Conservation (phyloP, 2,329 filamentous ascomycete species). For the Hypoxylon sp. region DNA sequence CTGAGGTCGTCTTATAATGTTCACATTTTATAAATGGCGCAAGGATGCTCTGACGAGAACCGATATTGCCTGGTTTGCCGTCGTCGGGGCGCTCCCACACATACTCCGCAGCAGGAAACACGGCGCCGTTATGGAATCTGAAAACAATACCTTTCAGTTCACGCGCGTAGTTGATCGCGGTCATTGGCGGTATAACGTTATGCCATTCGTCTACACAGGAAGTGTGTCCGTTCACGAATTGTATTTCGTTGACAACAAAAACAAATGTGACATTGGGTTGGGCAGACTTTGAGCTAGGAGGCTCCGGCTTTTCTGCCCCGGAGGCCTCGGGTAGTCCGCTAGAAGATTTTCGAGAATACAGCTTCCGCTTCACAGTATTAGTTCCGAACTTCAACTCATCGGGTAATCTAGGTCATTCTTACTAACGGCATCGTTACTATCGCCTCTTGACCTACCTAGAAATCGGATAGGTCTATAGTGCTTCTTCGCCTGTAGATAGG, state of each 20-base stretch:
- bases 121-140: background rate
- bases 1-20: background rate
- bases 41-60: background rate
- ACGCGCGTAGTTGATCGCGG: background rate
- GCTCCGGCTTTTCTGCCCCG: background rate
- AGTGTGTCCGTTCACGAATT: background rate
- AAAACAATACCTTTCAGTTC: background rate
- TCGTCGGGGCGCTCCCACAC: background rate
- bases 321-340: too few relatives aligned
- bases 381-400: background rate
- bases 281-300: background rate
- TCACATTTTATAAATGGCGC: background rate
- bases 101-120: background rate
- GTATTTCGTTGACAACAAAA: slow-evolving; percentile 8
- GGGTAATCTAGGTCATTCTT: background rate
- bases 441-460: background rate
- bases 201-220: background rate
- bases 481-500: background rate
- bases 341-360: too few relatives aligned
- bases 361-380: background rate
- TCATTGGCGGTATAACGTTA: background rate
- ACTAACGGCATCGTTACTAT: background rate
- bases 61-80: background rate
- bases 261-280: background rate
- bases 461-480: background rate